A percentile compares a stretch with the other conserved stretches of the same genome.
These are phyloP conservation scores for Termitomyces sp. DNA, from an alignment of 768 basidiomycete species.

Conservation along the genomic window DNA sequence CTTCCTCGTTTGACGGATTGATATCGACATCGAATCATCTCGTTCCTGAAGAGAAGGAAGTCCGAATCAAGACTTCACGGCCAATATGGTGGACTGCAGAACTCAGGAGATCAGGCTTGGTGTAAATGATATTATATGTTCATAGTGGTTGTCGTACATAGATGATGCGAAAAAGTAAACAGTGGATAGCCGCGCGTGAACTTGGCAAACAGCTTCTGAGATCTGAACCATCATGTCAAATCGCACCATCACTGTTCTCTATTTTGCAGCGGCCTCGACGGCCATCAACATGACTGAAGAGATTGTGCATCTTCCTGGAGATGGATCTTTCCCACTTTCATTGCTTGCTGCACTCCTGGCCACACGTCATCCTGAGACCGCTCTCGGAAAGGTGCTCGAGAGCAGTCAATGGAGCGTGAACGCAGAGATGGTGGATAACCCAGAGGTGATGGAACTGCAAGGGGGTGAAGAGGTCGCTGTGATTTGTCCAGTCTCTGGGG, in stretches of 20 bases:
- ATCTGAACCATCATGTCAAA: slow-evolving; percentile 18
- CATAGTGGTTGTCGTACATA: not conserved
- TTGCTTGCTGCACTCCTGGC: slow-evolving; percentile 46
- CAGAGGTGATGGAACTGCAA: slow-evolving; percentile 37
- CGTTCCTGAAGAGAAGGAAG: slow-evolving; percentile 52
- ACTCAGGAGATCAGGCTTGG: slow-evolving; percentile 30
- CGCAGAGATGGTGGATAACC: slow-evolving; percentile 71
- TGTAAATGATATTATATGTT: not conserved
- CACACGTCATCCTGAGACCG: slow-evolving; percentile 45
- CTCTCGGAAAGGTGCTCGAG: slow-evolving; percentile 47
- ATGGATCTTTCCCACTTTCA: slow-evolving; percentile 40
- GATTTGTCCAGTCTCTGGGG: slow-evolving; percentile 80
- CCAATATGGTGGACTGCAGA: slow-evolving; percentile 93
- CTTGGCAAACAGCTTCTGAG: not conserved
- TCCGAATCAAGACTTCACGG: slow-evolving; percentile 70
- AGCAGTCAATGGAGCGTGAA: slow-evolving; percentile 75
- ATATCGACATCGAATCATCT: slow-evolving; percentile 95
- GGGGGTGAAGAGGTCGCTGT: slow-evolving; percentile 78
- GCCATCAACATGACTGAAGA: slow-evolving; percentile 56
- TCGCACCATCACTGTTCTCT: slow-evolving; percentile 40
- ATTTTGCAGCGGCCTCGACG: slow-evolving; percentile 65
- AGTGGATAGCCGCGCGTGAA: not conserved
- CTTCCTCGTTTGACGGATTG: slow-evolving; percentile 78
- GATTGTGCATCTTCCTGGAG: slow-evolving; percentile 38
- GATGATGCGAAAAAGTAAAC: not conserved